Conservation (phyloP, 2,329 filamentous ascomycete genomes). For the Rachicladosporium sp. region DNA sequence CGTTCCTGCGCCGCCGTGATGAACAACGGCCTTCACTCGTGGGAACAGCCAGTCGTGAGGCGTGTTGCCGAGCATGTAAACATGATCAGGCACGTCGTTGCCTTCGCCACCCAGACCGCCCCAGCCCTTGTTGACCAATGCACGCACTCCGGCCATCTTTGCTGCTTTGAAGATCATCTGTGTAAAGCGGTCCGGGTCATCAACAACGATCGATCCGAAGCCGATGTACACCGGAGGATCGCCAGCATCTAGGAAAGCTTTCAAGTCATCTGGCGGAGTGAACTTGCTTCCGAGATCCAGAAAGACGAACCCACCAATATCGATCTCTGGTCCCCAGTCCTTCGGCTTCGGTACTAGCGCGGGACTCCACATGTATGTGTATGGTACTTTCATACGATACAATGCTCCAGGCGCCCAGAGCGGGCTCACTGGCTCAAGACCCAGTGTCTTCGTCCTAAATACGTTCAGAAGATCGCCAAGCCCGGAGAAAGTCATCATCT, state of each 20-base stretch:
- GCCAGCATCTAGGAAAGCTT: constrained; percentile 54
- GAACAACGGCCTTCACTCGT: constrained; percentile 42
- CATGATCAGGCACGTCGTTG: constrained; percentile 26
- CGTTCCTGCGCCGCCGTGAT: constrained; percentile 58
- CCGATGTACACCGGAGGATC: constrained; percentile 70
- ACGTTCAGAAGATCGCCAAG: constrained; percentile 83
- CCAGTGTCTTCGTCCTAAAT: constrained; percentile 63
- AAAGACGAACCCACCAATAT: constrained; percentile 69
- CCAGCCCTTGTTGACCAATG: constrained; percentile 45
- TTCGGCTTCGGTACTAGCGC: constrained; percentile 63
- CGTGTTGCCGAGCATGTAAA: constrained; percentile 42
- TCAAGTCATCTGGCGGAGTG: constrained; percentile 53
- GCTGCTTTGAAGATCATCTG: constrained; percentile 61
- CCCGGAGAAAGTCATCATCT: constrained; percentile 89
- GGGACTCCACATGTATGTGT: constrained; percentile 87
- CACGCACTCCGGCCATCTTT: constrained; percentile 36
- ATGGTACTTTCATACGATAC: constrained; percentile 62
- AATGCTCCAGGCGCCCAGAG: constrained; percentile 76
- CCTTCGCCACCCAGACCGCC: constrained; percentile 32
- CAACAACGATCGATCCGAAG: constrained; percentile 72
- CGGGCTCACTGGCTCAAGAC: constrained; percentile 63
- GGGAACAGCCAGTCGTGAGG: constrained; percentile 50
- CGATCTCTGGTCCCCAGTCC: constrained; percentile 62
- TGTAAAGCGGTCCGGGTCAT: constrained; percentile 61
- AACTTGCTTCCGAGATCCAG: constrained; percentile 55